Conservation (phyloP, 2,329 filamentous ascomycete genomes). For the Colletotrichum sp. region DNA sequence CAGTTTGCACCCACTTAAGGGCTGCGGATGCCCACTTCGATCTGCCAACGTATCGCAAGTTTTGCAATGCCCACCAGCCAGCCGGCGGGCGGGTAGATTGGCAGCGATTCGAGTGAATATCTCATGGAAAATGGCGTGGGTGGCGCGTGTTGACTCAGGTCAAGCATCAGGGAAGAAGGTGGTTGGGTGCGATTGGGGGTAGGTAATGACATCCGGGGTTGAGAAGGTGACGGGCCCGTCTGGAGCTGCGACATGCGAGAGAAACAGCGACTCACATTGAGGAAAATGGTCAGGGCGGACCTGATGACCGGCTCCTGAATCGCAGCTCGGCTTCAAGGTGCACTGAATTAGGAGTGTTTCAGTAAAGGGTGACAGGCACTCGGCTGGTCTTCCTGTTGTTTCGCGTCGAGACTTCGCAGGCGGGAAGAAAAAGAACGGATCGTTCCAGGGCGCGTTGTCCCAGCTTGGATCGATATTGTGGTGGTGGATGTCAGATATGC, state of each 20-base stretch:
- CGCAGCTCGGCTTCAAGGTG: background rate
- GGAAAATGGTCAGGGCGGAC: background rate
- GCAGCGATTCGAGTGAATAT: background rate
- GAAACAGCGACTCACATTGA: constrained; percentile 14
- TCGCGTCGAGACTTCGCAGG: background rate
- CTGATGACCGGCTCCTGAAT: background rate
- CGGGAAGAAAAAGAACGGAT: background rate
- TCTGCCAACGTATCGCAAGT: background rate
- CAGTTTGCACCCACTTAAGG: background rate
- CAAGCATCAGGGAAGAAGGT: background rate
- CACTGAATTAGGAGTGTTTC: background rate
- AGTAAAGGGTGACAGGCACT: constrained; percentile 1
- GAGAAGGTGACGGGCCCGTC: background rate
- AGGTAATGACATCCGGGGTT: background rate
- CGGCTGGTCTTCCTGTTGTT: constrained; percentile 13
- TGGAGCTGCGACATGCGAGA: background rate
- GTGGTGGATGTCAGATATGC: background rate
- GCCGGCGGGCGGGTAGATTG: background rate
- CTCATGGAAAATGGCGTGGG: background rate
- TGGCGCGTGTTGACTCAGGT: constrained; percentile 8
- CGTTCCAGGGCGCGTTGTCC: background rate
- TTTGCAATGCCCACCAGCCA: background rate
- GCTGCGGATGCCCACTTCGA: background rate
- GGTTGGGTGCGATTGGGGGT: background rate
- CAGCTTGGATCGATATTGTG: background rate